Base-by-base conservation (phyloP, 2,329 filamentous ascomycete species). In the Tolypocladium endophyticum region DNA sequence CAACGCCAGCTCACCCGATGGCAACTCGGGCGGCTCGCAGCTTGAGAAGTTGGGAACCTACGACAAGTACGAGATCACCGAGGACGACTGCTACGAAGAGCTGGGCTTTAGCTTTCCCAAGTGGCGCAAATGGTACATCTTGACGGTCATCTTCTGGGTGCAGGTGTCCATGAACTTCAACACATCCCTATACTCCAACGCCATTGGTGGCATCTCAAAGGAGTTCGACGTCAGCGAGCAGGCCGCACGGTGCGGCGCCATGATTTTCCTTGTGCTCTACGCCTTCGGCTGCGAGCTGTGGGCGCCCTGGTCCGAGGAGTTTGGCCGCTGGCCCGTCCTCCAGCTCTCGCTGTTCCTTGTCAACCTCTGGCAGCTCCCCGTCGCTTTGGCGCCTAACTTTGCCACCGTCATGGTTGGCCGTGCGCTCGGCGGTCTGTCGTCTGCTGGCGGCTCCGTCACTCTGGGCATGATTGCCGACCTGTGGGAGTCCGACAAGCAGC, bases 281-380 rank as follows among this genome's bases (percentile, higher is more conserved):
- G 90, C 89, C 43, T 92, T 94, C 70, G 90, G 90, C 41, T 94
- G 90, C 71, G 90, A 94, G 72, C 80, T 93, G 0, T 94, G 90
- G 90, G 90, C 90, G 0, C 90, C 90, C 0, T 94, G 90, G 88
- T 89, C 85, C 54, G 90, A 95, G 71, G 90, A 94, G 68, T 78
- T 93, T 56, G 90, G 90, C 25, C 84, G 90, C 56, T 88, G 86
- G 77, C 87, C 87, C 1, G 82, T 94, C 59, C 78, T 93, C 28
- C 90, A 93, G 77, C 74, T 81, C 30, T 89, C 85, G 43, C 74
- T 94, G 58, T 81, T 88, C 63, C 76, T 94, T 14, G 88, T 92
- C 72, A 94, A 94, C 66, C 72, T 93, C 59, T 94, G 82, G 79
- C 87, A 90, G 64, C 71, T 92, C 0, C 87, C 87, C 5, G 87